Conservation (phyloP, 2,329 filamentous ascomycete species). For the Myriosclerotinia scirpicola region DNA sequence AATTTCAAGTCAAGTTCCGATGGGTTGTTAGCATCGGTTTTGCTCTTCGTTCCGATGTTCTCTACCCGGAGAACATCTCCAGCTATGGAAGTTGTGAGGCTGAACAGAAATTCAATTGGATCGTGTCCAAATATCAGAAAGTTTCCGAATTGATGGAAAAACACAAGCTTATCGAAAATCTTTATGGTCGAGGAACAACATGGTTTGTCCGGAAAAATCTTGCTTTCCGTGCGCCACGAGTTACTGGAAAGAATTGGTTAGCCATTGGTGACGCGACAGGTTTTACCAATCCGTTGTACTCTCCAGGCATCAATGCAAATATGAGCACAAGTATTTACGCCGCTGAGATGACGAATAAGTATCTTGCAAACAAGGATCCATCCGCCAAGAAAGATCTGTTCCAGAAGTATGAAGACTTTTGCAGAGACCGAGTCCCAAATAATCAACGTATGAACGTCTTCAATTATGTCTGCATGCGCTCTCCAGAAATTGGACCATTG, state of each 20-base stretch:
- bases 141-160: conserved; percentile 35
- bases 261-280: conserved; percentile 39
- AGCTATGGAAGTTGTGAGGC: conserved; percentile 34
- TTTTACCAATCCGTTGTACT: conserved; percentile 39
- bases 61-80: conserved; percentile 32
- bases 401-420: conserved; percentile 30
- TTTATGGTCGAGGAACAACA: conserved; percentile 34
- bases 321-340: conserved; percentile 29
- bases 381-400: neutral
- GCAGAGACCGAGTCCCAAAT: conserved; percentile 27
- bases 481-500: conserved; percentile 29
- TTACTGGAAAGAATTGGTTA: conserved; percentile 35
- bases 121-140: conserved; percentile 32
- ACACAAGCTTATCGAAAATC: conserved; percentile 29
- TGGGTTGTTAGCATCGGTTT: conserved; percentile 37
- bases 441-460: conserved; percentile 35
- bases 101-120: conserved; percentile 37
- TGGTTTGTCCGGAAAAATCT: conserved; percentile 35
- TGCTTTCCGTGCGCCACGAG: conserved; percentile 30
- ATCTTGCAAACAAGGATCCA: conserved; percentile 15
- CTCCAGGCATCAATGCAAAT: conserved; percentile 37
- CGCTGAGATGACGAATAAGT: conserved; percentile 26
- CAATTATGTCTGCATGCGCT: conserved; percentile 34
- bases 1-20: conserved; percentile 33
- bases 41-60: conserved; percentile 31